Conservation (phyloP, 768 basidiomycete genomes). For the Podaxis sp. region DNA sequence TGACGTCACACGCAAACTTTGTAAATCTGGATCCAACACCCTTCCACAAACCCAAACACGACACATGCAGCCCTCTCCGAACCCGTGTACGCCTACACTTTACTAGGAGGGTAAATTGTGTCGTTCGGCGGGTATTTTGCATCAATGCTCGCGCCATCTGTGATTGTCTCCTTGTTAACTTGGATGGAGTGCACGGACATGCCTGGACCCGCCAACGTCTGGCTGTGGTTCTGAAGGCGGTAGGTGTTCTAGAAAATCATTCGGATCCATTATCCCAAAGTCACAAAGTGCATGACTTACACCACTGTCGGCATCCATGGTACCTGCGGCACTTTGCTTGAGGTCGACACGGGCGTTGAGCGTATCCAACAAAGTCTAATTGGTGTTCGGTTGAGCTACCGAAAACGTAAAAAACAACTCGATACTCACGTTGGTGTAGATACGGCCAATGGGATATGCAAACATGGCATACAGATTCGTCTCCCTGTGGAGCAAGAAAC, state of each 20-base stretch:
- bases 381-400: neutral
- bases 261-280: neutral
- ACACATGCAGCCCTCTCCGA: neutral
- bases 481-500: slow-evolving; percentile 29
- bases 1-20: slow-evolving; percentile 3
- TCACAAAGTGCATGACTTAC: slow-evolving; percentile 14
- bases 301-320: slow-evolving; percentile 26
- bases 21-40: neutral
- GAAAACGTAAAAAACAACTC: neutral
- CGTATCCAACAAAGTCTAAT: slow-evolving; percentile 42
- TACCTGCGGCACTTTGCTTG: slow-evolving; percentile 24
- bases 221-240: slow-evolving; percentile 24
- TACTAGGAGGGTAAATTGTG: neutral
- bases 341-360: slow-evolving; percentile 34
- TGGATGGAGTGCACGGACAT: slow-evolving; percentile 18
- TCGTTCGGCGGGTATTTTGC: slow-evolving; percentile 9
- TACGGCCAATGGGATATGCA: slow-evolving; percentile 26
- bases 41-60: neutral
- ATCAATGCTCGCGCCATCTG: slow-evolving; percentile 10
- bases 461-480: slow-evolving; percentile 27
- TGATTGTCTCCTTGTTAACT: slow-evolving; percentile 19
- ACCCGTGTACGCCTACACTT: neutral
- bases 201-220: slow-evolving; percentile 18
- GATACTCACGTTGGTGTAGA: slow-evolving; percentile 45
- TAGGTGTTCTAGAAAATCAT: slow-evolving; percentile 22